A percentile compares a stretch with the other conserved stretches of the same genome.
phyloP scores from a whole-genome alignment of 495 filamentous ascomycete species.

The Aspergillus sparsus region DNA sequence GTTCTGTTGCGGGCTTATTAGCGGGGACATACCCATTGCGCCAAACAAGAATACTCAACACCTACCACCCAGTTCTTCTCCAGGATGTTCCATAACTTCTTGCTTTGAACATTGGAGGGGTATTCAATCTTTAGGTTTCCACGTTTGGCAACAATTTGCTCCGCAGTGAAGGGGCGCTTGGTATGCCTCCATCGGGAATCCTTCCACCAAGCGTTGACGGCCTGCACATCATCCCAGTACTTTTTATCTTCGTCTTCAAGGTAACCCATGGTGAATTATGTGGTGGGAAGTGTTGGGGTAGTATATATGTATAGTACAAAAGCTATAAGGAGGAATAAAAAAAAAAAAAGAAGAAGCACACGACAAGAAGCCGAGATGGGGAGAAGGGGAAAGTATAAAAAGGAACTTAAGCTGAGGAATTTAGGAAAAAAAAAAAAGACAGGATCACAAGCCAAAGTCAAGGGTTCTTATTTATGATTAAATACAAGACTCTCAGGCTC shows the following conservation, averaged over 20 bases:
- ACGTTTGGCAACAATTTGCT: conserved; percentile 94
- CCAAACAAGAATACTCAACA: conserved; percentile 5
- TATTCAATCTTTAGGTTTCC: conserved; percentile 91
- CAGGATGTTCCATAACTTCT: conserved; percentile 93
- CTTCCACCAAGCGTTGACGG: conserved; percentile 91
- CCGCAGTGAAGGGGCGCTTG: conserved; percentile 88
- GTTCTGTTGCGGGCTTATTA: conserved; percentile 51
- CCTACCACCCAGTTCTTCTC: conserved; percentile 80
- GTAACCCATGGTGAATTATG: conserved; percentile 40
- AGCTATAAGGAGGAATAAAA: conserved; percentile 15
- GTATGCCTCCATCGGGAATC: conserved; percentile 91
- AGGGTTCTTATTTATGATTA: conserved; percentile 34
- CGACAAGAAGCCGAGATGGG: conserved; percentile 11
- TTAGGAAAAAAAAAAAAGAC: conserved; percentile 15
- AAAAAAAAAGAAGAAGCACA: conserved; percentile 17
- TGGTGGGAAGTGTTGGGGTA: conserved; percentile 15
- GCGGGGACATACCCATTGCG: conserved; percentile 6
- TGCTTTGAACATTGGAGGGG: conserved; percentile 79
- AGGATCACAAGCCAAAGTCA: conserved; percentile 42
- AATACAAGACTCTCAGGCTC: conserved; percentile 18
- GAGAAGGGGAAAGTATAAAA: conserved; percentile 4
- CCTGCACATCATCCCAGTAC: conserved; percentile 77
- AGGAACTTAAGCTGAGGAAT: conserved; percentile 4
- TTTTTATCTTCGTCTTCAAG: conserved; percentile 75
- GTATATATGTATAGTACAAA: conserved; percentile 10